A percentile compares a stretch with the other conserved stretches of the same genome.
Conservation (phyloP, 2,329 filamentous ascomycete species). For the Septoria linicola region DNA sequence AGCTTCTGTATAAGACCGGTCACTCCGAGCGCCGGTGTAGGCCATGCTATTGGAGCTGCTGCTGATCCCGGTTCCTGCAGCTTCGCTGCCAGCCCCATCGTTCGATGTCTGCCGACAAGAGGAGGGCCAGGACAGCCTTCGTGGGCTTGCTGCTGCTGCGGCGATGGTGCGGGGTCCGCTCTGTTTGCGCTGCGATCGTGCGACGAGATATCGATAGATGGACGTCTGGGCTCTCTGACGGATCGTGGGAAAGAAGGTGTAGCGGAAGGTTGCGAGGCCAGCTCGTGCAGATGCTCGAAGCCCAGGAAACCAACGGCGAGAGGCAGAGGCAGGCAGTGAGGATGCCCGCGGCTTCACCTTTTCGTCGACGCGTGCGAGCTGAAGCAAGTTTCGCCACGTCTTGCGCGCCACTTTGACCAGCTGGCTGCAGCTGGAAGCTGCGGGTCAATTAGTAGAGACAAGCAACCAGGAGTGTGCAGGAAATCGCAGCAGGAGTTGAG, state of each 20-base stretch:
- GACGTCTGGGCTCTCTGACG: slow-evolving; percentile 71
- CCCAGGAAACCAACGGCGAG: slow-evolving; percentile 46
- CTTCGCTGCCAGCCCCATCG: slow-evolving; percentile 33
- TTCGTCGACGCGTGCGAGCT: slow-evolving; percentile 18
- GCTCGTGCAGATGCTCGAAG: slow-evolving; percentile 63
- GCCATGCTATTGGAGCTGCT: slow-evolving; percentile 36
- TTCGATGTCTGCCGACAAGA: slow-evolving; percentile 20
- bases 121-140: not conserved
- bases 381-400: slow-evolving; percentile 31
- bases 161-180: slow-evolving; percentile 17
- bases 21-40: slow-evolving; percentile 27
- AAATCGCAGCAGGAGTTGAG: not conserved
- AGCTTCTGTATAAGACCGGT: slow-evolving; percentile 39
- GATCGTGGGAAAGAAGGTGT: slow-evolving; percentile 70
- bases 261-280: slow-evolving; percentile 66
- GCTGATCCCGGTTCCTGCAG: not conserved
- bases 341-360: slow-evolving; percentile 4
- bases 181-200: slow-evolving; percentile 34
- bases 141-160: slow-evolving; percentile 18
- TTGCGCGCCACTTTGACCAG: slow-evolving; percentile 30
- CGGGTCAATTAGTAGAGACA: not conserved
- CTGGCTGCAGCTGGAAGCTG: not conserved
- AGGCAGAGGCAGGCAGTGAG: not conserved
- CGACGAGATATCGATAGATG: slow-evolving; percentile 58
- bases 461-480: not conserved